Evolutionary conservation across 2,329 filamentous ascomycete genomes (phyloP).

Genomic region (Cytospora piceicola): DNA sequence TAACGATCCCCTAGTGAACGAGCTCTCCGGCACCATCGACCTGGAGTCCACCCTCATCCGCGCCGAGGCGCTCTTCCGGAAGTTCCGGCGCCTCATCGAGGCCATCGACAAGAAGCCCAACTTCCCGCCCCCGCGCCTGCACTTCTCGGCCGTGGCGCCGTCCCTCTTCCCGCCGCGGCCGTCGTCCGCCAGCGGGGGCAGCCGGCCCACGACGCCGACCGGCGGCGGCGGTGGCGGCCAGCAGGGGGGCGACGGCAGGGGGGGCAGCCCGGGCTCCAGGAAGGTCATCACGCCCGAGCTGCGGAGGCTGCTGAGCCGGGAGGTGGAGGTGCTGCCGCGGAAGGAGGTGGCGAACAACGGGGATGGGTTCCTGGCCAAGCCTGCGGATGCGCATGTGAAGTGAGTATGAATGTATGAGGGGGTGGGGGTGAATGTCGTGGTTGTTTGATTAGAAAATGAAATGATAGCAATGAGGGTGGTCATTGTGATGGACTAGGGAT

Average conservation of each 20-base stretch:
- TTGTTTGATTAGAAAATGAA: neutral
- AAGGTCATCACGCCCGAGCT: conserved; percentile 62
- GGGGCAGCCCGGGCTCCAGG: conserved; percentile 34
- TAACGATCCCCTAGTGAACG: conserved; percentile 69
- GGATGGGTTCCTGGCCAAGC: conserved; percentile 32
- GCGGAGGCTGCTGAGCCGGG: conserved; percentile 55
- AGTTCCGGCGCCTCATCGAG: conserved; percentile 87
- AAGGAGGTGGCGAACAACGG: conserved; percentile 37
- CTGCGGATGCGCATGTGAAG: neutral
- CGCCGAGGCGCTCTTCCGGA: conserved; percentile 84
- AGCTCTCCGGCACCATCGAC: conserved; percentile 91
- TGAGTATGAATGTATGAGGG: neutral
- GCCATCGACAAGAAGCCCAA: conserved; percentile 90
- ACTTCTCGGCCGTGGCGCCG: conserved; percentile 26
- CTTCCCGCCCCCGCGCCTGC: conserved; percentile 66
- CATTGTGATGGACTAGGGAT: neutral
- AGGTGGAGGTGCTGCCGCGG: conserved; percentile 49
- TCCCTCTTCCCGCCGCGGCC: neutral
- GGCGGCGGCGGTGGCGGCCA: conserved; percentile 11
- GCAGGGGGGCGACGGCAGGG: conserved; percentile 26
- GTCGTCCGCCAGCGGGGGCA: conserved; percentile 2
- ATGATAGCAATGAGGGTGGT: neutral
- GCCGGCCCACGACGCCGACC: conserved; percentile 28
- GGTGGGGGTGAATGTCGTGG: neutral
- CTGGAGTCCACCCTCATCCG: conserved; percentile 83